Evolutionary conservation across 495 filamentous ascomycete genomes (phyloP).

Genomic region (Penicillium simplicissimum): DNA sequence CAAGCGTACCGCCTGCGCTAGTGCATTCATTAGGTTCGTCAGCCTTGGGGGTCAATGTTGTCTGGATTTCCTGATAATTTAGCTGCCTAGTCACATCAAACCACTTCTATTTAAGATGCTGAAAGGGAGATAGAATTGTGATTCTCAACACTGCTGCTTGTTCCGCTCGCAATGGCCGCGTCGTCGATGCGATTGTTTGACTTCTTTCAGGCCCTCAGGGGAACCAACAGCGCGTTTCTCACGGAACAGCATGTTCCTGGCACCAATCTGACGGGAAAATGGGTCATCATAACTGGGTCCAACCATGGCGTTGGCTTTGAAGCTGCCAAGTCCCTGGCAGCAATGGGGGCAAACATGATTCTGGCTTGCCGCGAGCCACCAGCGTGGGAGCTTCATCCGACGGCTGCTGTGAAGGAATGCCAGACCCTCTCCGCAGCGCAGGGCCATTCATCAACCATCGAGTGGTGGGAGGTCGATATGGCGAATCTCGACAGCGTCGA

Average conservation of each 20-base stretch:
- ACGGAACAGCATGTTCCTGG: conserved; percentile 16
- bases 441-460: conserved; percentile 33
- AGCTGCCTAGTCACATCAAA: neutral
- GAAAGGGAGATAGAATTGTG: neutral
- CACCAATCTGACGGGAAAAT: conserved; percentile 28
- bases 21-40: neutral
- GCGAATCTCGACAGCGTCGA: conserved; percentile 44
- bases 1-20: neutral
- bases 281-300: conserved; percentile 36
- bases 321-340: conserved; percentile 28
- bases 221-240: conserved; percentile 17
- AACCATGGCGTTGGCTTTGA: conserved; percentile 39
- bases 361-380: conserved; percentile 33
- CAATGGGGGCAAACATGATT: conserved; percentile 32
- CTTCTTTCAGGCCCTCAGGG: conserved; percentile 2
- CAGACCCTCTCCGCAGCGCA: conserved; percentile 10
- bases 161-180: neutral
- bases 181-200: neutral
- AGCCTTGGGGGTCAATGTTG: neutral
- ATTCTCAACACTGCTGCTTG: neutral
- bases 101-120: neutral
- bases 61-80: neutral
- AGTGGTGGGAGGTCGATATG: conserved; percentile 56
- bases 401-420: conserved; percentile 20
- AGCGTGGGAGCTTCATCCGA: conserved; percentile 23